Evolutionary conservation across 148 eudicot genomes (phyloP), one percentile per base, ranked within the genome.

Genomic region (Amaranthus hypochondriacus): DNA sequence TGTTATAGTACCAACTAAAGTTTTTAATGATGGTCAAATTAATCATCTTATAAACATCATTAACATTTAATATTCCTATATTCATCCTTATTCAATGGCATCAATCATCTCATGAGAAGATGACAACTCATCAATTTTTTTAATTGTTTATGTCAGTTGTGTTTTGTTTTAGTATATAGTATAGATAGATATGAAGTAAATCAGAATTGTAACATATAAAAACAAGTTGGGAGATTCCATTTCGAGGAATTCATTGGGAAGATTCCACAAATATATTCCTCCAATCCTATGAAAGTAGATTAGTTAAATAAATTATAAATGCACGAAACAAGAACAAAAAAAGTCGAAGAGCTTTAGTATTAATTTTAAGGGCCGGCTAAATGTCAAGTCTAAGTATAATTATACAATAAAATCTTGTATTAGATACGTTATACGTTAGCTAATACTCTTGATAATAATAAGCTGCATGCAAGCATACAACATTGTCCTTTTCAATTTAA

Each of bases 351-450:
- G 68, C 57, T 42, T 61, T 9, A 66, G 57, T 78, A 14, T 15
- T 61, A 63, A n/a, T 66, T 28, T 49, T 48, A 55, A 73, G 46
- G 66, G 80, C 57, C 81, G 81, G 81, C 77, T 47, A 53, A 53
- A 78, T 68, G 73, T 78, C 70, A 78, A 78, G 39, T 57, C 48
- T 68, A 15, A 28, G 47, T 68, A 78, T 43, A 62, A 78, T 55
- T 68, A 68, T 46, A 70, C 21, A 61, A 78, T 15, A 55, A 78
- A 78, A 78, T 78, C 81, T 62, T 48, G 13, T 49, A 55, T 49
- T 62, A 62, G 77, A 73, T 78, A 73, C 65, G 65, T 73, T 68
- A 73, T 78, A 73, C 65, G 65, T 73, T 68, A 55, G 9, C 28
- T 54, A 62, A 28, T 28, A 28, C 39, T 28, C 39, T 28, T 28